Base-by-base conservation (phyloP, 108 stramenopile species). In the Pseudonitzschia multistriata region DNA sequence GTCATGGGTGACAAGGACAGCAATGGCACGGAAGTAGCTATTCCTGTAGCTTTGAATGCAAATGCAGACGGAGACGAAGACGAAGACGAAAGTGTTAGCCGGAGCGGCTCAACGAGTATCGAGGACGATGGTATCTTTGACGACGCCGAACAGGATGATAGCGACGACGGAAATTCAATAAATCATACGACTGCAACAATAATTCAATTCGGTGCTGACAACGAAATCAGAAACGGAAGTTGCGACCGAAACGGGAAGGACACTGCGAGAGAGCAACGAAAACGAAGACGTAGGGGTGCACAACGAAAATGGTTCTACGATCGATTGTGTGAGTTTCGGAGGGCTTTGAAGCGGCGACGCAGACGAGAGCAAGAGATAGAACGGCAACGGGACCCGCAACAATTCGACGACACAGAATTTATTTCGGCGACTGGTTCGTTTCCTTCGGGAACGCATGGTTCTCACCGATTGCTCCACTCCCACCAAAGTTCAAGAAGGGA, bases 121-220 rank as follows among this genome's bases (percentile, higher is more conserved):
- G n/a, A n/a, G n/a, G 57, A 37, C 34, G 57, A 35, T 30, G 31
- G 57, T 34, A 35, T 59, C 33, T 59, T 59, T 59, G 57, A 59
- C 31, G 57, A 59, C 17, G 57, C n/a, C 22, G 57, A 19, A 10
- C 21, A 53, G 52, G n/a, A 33, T 25, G 29, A 55, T 25, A 55
- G 29, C 54, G 29, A 28, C 4, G 29, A 25, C 29, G 54, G 29
- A 3, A 55, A 8, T 30, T n/a, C 19, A 48, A 48, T 48, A 53
- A 42, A 13, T 13, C 40, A 42, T 7, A 19, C 21, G 50, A 25
- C 8, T 19, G 22, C 50, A 24, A 21, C 19, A 17, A 29, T n/a
- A 33, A 59, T 53, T 19, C 11, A 15, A 35, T 33, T 15, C 11
- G 31, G 8, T 33, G 34, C 13, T 19, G n/a, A 59, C 57, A 34